Evolutionary conservation across 1,284 basidiomycete species (phyloP), one percentile per base, ranked within the genome.

Genomic region (Mycosarcoma maydis): DNA sequence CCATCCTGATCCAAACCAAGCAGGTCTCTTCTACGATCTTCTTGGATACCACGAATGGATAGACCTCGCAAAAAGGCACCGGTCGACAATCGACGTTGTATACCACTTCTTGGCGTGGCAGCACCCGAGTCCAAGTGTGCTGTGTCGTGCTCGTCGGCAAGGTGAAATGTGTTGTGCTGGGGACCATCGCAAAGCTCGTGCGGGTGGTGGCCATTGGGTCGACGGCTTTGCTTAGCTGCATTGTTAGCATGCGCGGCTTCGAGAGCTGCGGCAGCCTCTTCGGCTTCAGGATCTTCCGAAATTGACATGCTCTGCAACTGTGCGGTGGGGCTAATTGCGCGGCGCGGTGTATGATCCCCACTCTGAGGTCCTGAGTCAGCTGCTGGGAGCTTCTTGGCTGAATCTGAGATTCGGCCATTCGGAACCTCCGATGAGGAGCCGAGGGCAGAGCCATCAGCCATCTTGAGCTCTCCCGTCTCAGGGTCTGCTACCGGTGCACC

Each of bases 71-170:
- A 50, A 52, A 76, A 77, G 11, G 72, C 53, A n/a, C 75, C 75
- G 3, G 75, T 77, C 5, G 75, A 77, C 47, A 73, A 38, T 17
- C 74, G 39, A 19, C 75, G 51, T 27, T 57, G 60, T 60, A 67
- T 54, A 9, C 53, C 59, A n/a, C 52, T 56, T 17, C 61, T 41
- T 1, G 64, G 69, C 8, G 60, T 67, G 0, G 49, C 49, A 20
- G 56, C 34, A 6, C 72, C 67, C 4, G 53, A 64, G 13, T 65
- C 72, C 9, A 46, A 19, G 13, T 42, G 50, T 3, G 41, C 38
- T n/a, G 24, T 51, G 19, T 66, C 64, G 22, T 75, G 61, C 9
- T 56, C 65, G 22, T 70, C 69, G 38, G 58, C 60, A n/a, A 70
- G 64, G 44, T 72, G 68, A 44, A 51, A 68, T 6, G 52, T 46